These are phyloP conservation scores for Monilinia polystroma DNA, from an alignment of 2,329 filamentous ascomycete genomes.

Conservation along the genomic window DNA sequence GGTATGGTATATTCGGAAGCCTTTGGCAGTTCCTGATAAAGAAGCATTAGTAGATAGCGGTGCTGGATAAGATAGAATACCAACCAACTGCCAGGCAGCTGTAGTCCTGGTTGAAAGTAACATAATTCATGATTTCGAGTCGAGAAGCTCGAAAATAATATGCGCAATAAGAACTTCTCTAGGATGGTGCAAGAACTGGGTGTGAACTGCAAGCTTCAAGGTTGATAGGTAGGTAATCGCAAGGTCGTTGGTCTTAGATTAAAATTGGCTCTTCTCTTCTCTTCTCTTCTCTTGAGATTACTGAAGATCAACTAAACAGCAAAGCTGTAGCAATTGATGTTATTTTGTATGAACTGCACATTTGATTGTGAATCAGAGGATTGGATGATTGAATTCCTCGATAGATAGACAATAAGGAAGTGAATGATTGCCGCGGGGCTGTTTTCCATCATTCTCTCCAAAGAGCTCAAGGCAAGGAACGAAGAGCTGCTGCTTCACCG, in stretches of 20 bases:
- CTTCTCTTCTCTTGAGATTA: not conserved
- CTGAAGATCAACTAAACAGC: conserved; percentile 17
- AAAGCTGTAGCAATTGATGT: conserved; percentile 20
- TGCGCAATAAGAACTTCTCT: not conserved
- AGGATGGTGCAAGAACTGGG: conserved; percentile 9
- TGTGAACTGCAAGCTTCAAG: conserved; percentile 10
- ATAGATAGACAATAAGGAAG: conserved; percentile 1
- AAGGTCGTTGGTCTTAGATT: not conserved
- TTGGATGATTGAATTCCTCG: not conserved
- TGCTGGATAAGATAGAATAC: conserved; percentile 39
- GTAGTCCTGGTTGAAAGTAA: conserved; percentile 99
- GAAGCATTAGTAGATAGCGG: conserved; percentile 11
- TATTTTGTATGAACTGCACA: conserved; percentile 19
- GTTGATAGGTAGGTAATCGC: conserved; percentile 7
- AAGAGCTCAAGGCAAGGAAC: not conserved
- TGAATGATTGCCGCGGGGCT: conserved; percentile 19
- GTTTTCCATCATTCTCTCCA: not conserved
- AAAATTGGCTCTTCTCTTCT: not conserved
- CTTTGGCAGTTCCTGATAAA: conserved; percentile 76
- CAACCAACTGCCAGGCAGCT: conserved; percentile 92
- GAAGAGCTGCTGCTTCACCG: conserved; percentile 10
- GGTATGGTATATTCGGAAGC: conserved; percentile 94
- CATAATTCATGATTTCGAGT: conserved; percentile 84
- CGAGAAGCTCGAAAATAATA: not conserved
- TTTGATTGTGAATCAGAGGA: conserved; percentile 12